Base-by-base conservation (phyloP, 176 grass and related monocot species). In the Tillandsia fasciculata region DNA sequence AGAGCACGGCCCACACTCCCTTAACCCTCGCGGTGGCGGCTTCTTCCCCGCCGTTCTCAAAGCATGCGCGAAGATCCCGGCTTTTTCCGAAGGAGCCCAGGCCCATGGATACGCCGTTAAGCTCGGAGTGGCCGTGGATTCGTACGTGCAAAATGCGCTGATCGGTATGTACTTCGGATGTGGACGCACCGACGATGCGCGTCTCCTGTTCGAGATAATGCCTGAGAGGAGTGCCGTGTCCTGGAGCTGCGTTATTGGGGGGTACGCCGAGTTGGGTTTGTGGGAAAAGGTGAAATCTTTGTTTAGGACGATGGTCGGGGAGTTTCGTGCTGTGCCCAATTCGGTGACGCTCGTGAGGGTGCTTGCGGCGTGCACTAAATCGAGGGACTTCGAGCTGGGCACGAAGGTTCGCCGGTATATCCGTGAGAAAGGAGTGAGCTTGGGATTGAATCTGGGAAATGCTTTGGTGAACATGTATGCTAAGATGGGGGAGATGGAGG, bases 221-320 rank as follows among this genome's bases (percentile, higher is more conserved):
- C 33, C 33, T 42, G 33, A 42, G 33, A 42, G 33, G 33, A 42
- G 33, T 42, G 33, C 33, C 23, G 18, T 24, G 20, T 10, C 58
- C 20, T 63, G 58, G 58, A 63, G 11, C 24, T 63, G 58, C 24
- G 58, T 63, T 2, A 26, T 63, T 23, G 18, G 18, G 58, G 58
- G 58, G 9, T 63, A 63, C 58, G 18, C 58, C 3, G 58, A 26
- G 58, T 26, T 63, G 58, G 58, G 58, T 17, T 63, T 63, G 20
- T 63, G 58, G 58, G 58, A 63, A 26, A 63, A 26, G 24, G 58
- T 63, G 20, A 63, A 63, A 63, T 63, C 58, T 63, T 24, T 63
- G 58, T 63, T 63, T 24, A 26, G 20, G 58, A 63, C 24, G 58
- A 63, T 63, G 58, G 58, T 63, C 10, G 10, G 20, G 18, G 58